A percentile compares a stretch with the other conserved stretches of the same genome.
Conservation (phyloP, 805 yeast species). For the Saccharomycopsis olivae region DNA sequence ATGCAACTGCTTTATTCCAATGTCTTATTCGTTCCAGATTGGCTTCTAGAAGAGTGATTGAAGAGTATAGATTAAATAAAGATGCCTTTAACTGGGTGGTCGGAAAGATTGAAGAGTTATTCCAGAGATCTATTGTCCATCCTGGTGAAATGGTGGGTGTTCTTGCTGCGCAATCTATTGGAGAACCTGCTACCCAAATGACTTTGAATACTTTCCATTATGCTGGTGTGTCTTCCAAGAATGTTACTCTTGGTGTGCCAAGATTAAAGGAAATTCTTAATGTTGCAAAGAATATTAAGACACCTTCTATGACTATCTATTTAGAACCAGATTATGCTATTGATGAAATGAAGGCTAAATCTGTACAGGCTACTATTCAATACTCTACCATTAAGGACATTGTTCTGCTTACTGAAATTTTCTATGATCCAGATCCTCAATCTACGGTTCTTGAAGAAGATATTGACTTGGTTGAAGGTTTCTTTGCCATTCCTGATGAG, state of each 20-base stretch:
- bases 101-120: slow-evolving; percentile 90
- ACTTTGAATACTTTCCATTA: slow-evolving; percentile 95
- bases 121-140: slow-evolving; percentile 81
- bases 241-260: slow-evolving; percentile 94
- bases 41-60: slow-evolving; percentile 82
- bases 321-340: slow-evolving; percentile 67
- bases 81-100: slow-evolving; percentile 92
- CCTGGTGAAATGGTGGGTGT: slow-evolving; percentile 99
- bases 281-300: slow-evolving; percentile 96
- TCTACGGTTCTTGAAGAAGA: slow-evolving; percentile 95
- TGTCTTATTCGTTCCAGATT: slow-evolving; percentile 87
- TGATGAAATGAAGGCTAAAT: slow-evolving; percentile 90
- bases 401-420: slow-evolving; percentile 94
- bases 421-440: slow-evolving; percentile 96
- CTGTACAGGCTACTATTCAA: slow-evolving; percentile 92
- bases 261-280: slow-evolving; percentile 96
- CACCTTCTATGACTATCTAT: slow-evolving; percentile 98
- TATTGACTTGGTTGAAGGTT: slow-evolving; percentile 93
- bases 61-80: slow-evolving; percentile 76
- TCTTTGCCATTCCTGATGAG: slow-evolving; percentile 96
- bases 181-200: slow-evolving; percentile 98
- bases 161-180: slow-evolving; percentile 93
- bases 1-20: slow-evolving; percentile 84
- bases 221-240: slow-evolving; percentile 96
- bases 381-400: slow-evolving; percentile 92